Evolutionary conservation across 106 monocot species (phyloP).

Genomic region (Allium fistulosum): DNA sequence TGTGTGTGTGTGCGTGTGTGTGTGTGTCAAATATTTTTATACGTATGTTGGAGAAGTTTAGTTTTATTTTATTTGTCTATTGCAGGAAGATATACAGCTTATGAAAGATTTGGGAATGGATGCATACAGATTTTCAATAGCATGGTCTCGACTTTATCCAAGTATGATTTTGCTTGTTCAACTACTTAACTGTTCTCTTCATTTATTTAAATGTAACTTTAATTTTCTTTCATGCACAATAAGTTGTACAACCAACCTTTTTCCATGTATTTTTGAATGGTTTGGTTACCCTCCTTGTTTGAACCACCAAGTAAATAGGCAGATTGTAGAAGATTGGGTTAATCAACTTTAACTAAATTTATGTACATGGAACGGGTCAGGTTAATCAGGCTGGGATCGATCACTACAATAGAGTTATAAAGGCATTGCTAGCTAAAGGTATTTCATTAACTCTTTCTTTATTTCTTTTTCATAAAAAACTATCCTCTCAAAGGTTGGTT

Average conservation of each 20-base stretch:
- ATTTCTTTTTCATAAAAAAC: background rate
- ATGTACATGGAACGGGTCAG: constrained; percentile 60
- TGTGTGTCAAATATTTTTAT: no score
- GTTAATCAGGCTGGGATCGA: constrained; percentile 67
- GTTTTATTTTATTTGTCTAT: background rate
- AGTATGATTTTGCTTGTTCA: constrained; percentile 28
- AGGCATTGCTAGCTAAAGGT: constrained; percentile 69
- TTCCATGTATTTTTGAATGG: no score
- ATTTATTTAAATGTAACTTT: no score
- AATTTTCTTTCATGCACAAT: no score
- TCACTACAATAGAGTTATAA: constrained; percentile 71
- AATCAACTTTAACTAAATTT: background rate
- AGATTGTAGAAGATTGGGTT: background rate
- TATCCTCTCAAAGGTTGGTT: no score
- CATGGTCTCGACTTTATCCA: constrained; percentile 82
- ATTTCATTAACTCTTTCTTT: background rate
- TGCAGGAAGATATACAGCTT: constrained; percentile 85
- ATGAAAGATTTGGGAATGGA: constrained; percentile 96
- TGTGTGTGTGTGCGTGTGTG: rapidly evolving
- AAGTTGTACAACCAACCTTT: no score
- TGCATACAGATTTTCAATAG: constrained; percentile 92
- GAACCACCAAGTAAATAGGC: no score
- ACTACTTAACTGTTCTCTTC: no score
- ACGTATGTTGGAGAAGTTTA: no score
- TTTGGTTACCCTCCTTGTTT: no score